Evolutionary conservation across 1,284 basidiomycete species (phyloP).

Genomic region (Cryptococcus wingfieldii): DNA sequence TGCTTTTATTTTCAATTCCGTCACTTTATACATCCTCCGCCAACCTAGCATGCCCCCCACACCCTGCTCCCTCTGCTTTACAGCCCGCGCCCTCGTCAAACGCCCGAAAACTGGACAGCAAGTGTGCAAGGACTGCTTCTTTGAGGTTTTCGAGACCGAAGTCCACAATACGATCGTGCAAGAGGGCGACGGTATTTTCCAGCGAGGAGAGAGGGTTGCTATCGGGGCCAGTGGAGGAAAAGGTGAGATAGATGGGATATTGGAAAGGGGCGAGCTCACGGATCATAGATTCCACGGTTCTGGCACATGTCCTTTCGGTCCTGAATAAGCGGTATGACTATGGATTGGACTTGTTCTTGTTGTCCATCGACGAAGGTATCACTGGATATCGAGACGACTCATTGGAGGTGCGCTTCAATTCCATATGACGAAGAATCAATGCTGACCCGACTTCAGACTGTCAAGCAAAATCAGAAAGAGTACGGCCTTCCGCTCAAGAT

Average conservation of each 20-base stretch:
- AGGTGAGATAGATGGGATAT: conserved; percentile 55
- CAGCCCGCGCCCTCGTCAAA: conserved; percentile 78
- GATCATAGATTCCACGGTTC: conserved; percentile 83
- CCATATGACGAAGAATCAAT: no score
- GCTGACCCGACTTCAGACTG: conserved; percentile 60
- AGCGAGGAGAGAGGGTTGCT: conserved; percentile 86
- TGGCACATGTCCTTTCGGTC: conserved; percentile 94
- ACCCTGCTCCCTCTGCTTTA: conserved; percentile 60
- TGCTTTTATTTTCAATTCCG: no score
- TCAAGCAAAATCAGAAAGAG: conserved; percentile 94
- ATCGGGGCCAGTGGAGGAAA: conserved; percentile 98
- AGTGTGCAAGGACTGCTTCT: conserved; percentile 94
- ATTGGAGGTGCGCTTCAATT: conserved; percentile 81
- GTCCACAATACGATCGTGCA: conserved; percentile 84
- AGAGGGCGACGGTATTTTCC: conserved; percentile 69
- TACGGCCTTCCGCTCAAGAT: conserved; percentile 95
- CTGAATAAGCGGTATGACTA: conserved; percentile 93
- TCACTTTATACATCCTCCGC: no score
- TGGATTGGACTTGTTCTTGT: conserved; percentile 81
- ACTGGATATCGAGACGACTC: conserved; percentile 98
- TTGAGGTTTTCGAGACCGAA: conserved; percentile 95
- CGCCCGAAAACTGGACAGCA: conserved; percentile 96
- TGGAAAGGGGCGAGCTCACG: conserved; percentile 3
- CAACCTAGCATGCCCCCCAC: conserved; percentile 36
- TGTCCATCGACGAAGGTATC: conserved; percentile 98